Percentiles rank a stretch among this genome's conserved stretches.
Evolutionary conservation across 306 rosid species (phyloP).

Genomic region (Citrullus amarus): DNA sequence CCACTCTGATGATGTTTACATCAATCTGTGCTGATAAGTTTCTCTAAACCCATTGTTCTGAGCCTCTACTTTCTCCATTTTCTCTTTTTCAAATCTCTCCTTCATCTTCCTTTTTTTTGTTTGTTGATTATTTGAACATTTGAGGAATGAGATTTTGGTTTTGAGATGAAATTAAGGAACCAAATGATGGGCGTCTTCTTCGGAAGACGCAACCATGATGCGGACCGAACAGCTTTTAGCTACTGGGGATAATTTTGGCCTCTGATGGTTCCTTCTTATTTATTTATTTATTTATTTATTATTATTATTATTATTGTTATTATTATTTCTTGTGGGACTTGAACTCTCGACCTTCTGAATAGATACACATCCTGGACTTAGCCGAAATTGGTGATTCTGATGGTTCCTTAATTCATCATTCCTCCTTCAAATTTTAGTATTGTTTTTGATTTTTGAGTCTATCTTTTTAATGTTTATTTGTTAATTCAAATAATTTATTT

Average conservation of each 20-base stretch:
- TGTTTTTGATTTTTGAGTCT: no score
- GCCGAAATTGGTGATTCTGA: neutral
- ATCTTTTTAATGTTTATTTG: no score
- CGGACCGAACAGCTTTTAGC: slow-evolving; percentile 78
- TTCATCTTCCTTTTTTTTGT: neutral
- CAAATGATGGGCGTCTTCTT: slow-evolving; percentile 53
- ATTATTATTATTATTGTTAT: neutral
- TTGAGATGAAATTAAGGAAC: slow-evolving; percentile 16
- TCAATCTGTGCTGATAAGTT: slow-evolving; percentile 54
- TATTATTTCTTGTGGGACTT: neutral
- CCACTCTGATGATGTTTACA: slow-evolving; percentile 58
- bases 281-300: neutral
- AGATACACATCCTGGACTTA: neutral
- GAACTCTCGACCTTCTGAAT: neutral
- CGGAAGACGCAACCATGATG: slow-evolving; percentile 58
- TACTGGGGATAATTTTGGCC: slow-evolving; percentile 68
- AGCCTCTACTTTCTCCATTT: neutral
- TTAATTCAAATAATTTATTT: no score
- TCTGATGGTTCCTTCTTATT: slow-evolving; percentile 54
- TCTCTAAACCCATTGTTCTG: slow-evolving; percentile 49
- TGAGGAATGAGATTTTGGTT: neutral
- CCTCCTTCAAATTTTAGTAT: neutral
- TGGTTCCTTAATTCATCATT: neutral
- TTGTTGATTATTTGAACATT: no score
- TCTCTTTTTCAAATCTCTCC: no score